These are phyloP conservation scores for Globisporangium sylvaticum DNA, from an alignment of 352 stramenopile species.

Conservation along the genomic window DNA sequence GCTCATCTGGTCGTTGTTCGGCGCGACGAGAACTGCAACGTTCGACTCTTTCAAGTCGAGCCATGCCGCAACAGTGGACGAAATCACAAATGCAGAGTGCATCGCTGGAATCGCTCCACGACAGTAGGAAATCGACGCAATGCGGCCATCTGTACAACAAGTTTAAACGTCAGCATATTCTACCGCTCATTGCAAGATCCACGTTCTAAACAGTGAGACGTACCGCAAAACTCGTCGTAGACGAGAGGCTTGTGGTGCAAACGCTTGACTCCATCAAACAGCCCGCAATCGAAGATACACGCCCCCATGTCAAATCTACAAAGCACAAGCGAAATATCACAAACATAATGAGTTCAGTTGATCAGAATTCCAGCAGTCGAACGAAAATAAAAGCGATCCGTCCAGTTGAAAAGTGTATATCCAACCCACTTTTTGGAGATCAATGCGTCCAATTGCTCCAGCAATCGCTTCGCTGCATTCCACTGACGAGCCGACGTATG, in stretches of 20 bases:
- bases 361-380: not conserved
- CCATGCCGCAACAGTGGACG: slow-evolving; percentile 80
- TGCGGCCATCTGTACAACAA: slow-evolving; percentile 73
- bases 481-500: slow-evolving; percentile 59
- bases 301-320: slow-evolving; percentile 70
- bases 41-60: slow-evolving; percentile 73
- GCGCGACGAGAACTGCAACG: slow-evolving; percentile 73
- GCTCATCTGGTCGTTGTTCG: slow-evolving; percentile 86
- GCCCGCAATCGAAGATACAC: slow-evolving; percentile 82
- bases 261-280: slow-evolving; percentile 82
- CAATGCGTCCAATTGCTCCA: slow-evolving; percentile 59
- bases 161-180: too few relatives aligned
- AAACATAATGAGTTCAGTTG: slow-evolving; percentile 3
- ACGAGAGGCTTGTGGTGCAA: slow-evolving; percentile 78
- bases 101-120: slow-evolving; percentile 73
- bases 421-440: slow-evolving; percentile 55
- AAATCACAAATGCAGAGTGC: slow-evolving; percentile 81
- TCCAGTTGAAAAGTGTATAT: not conserved
- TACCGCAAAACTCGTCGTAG: slow-evolving; percentile 86
- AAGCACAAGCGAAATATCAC: not conserved
- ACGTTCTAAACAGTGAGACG: slow-evolving; percentile 12
- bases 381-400: not conserved
- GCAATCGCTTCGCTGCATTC: slow-evolving; percentile 67
- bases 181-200: too few relatives aligned
- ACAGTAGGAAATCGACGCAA: slow-evolving; percentile 78